Conservation (phyloP, 768 basidiomycete species). For the Calocybe gangraenosa region DNA sequence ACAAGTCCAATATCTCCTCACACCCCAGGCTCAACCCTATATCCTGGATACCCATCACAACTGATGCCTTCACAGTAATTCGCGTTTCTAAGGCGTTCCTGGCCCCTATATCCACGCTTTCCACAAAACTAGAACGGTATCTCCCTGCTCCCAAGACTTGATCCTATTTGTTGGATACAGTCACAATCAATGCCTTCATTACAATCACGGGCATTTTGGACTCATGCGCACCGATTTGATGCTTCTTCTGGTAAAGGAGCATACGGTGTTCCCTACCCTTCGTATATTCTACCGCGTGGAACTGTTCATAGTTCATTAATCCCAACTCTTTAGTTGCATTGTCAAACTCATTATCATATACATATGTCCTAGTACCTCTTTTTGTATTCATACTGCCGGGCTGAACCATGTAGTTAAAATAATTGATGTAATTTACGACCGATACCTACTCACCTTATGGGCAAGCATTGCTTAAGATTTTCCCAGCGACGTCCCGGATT, state of each 20-base stretch:
- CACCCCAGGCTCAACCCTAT: constrained; percentile 11
- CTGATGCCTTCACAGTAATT: too few species aligned
- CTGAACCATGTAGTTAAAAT: constrained; percentile 13
- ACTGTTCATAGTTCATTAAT: not conserved
- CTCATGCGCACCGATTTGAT: constrained; percentile 9
- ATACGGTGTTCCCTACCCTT: constrained; percentile 4
- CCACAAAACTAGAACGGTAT: too few species aligned
- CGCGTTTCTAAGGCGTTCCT: too few species aligned
- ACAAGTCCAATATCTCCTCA: constrained; percentile 2
- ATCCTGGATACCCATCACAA: constrained; percentile 6
- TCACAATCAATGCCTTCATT: too few species aligned
- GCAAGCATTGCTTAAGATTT: constrained; percentile 44
- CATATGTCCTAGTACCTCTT: constrained; percentile 6
- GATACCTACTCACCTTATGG: constrained; percentile 22
- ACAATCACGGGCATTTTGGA: not conserved
- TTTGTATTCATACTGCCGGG: not conserved
- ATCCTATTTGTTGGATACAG: too few species aligned
- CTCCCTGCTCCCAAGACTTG: too few species aligned
- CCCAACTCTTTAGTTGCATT: not conserved
- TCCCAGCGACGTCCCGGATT: constrained; percentile 64
- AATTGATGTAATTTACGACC: constrained; percentile 17
- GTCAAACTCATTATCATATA: constrained; percentile 3
- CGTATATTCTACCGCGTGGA: constrained; percentile 6
- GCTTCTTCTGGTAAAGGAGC: constrained; percentile 4
- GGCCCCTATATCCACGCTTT: too few species aligned